Conservation (phyloP, 805 yeast species). For the Metschnikowia kunwiensis region DNA sequence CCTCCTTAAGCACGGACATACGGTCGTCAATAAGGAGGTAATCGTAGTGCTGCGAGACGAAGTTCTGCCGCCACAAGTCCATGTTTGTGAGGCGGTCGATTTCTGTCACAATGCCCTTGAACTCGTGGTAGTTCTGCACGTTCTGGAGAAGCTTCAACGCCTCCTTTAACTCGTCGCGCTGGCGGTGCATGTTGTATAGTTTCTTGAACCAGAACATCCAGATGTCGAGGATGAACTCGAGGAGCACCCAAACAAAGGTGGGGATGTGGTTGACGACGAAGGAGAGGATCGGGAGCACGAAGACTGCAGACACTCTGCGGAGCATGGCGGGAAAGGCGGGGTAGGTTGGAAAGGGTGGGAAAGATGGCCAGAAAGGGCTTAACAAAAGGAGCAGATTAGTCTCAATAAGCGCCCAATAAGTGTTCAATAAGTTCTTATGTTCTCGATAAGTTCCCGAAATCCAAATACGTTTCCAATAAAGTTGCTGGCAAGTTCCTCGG, state of each 20-base stretch:
- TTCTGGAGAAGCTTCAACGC: slow-evolving; percentile 47
- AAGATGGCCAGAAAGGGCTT: no score
- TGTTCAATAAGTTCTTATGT: no score
- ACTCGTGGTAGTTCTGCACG: slow-evolving; percentile 63
- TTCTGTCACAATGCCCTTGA: slow-evolving; percentile 54
- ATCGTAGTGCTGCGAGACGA: slow-evolving; percentile 77
- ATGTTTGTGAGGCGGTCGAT: slow-evolving; percentile 47
- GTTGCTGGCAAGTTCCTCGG: no score
- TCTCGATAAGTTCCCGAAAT: no score
- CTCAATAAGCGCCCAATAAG: no score
- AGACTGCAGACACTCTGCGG: slow-evolving; percentile 9
- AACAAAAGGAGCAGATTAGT: no score
- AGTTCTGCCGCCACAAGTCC: slow-evolving; percentile 74
- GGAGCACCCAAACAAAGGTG: slow-evolving; percentile 38
- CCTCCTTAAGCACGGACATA: slow-evolving; percentile 55
- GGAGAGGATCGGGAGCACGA: slow-evolving; percentile 22
- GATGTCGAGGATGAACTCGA: slow-evolving; percentile 44
- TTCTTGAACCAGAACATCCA: slow-evolving; percentile 46
- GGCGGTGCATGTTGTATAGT: slow-evolving; percentile 31
- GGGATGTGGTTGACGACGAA: slow-evolving; percentile 36
- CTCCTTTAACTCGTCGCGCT: slow-evolving; percentile 45
- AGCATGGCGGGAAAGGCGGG: no score
- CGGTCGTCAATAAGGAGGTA: slow-evolving; percentile 78
- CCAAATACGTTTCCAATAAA: no score
- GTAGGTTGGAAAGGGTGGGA: neutral